Evolutionary conservation across 495 filamentous ascomycete genomes (phyloP).

Genomic region (Astrothelium subdiscretum): DNA sequence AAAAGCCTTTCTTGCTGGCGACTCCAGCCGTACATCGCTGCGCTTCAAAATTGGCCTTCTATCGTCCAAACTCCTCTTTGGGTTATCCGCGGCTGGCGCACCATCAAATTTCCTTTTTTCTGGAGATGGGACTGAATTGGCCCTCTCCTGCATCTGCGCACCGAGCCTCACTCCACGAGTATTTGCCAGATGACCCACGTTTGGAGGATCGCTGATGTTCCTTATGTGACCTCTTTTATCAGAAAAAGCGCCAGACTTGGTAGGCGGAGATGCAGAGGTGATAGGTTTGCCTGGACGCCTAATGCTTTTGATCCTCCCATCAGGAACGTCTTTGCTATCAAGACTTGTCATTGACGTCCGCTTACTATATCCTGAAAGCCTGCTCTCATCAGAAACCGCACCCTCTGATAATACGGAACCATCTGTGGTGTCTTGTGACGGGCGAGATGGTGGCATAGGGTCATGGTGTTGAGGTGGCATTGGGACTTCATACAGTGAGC

Average conservation of each 20-base stretch:
- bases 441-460: not conserved
- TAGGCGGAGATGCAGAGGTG: not conserved
- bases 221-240: not conserved
- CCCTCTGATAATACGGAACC: not conserved
- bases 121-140: not conserved
- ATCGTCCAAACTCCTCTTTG: not conserved
- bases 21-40: not conserved
- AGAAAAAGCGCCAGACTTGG: not conserved
- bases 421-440: not conserved
- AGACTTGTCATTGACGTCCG: slow-evolving; percentile 16
- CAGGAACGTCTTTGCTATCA: not conserved
- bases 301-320: not conserved
- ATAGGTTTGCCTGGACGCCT: not conserved
- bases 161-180: not conserved
- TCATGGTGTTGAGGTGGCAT: not conserved
- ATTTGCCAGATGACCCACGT: not conserved
- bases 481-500: not conserved
- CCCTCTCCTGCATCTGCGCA: not conserved
- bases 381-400: slow-evolving; percentile 1
- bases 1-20: not conserved
- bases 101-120: not conserved
- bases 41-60: not conserved
- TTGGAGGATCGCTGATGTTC: not conserved
- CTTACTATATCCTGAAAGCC: slow-evolving; percentile 10
- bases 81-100: not conserved